Evolutionary conservation across 1,139 yeast genomes (phyloP).

Genomic region (Protomyces lactucae-debilis): DNA sequence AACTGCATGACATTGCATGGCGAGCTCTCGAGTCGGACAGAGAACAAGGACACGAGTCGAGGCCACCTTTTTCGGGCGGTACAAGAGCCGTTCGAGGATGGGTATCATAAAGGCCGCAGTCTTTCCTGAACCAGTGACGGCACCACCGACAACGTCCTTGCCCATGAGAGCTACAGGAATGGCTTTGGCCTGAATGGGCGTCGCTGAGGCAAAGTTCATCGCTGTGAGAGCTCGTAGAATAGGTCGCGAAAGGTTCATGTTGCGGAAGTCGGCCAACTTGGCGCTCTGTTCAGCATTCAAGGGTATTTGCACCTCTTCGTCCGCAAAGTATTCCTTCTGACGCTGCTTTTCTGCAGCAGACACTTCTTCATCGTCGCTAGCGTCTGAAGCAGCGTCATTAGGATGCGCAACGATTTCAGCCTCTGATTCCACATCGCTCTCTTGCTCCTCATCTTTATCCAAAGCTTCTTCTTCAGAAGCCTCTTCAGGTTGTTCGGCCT

Average conservation of each 20-base stretch:
- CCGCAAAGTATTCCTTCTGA: slow-evolving; percentile 63
- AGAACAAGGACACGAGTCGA: slow-evolving; percentile 85
- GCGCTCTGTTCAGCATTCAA: slow-evolving; percentile 37
- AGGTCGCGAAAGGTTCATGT: slow-evolving; percentile 82
- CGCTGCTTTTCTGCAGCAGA: slow-evolving; percentile 24
- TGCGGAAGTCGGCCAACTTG: slow-evolving; percentile 57
- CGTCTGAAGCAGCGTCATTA: slow-evolving; percentile 13
- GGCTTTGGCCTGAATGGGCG: slow-evolving; percentile 89
- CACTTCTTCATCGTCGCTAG: slow-evolving; percentile 23
- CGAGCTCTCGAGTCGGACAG: slow-evolving; percentile 96
- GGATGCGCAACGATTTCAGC: slow-evolving; percentile 25
- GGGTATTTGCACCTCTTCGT: slow-evolving; percentile 46
- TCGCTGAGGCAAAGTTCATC: slow-evolving; percentile 77
- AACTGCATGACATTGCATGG: slow-evolving; percentile 92
- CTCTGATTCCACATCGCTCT: slow-evolving; percentile 33
- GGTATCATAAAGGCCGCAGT: slow-evolving; percentile 98
- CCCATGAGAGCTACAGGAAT: slow-evolving; percentile 91
- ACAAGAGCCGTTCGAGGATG: slow-evolving; percentile 81
- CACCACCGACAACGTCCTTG: slow-evolving; percentile 97
- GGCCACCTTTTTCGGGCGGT: slow-evolving; percentile 78
- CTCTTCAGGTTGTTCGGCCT: slow-evolving; percentile 33
- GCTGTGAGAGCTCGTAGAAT: slow-evolving; percentile 73
- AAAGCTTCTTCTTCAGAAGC: slow-evolving; percentile 39
- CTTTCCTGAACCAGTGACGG: slow-evolving; percentile 98
- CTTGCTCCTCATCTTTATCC: slow-evolving; percentile 38